Percentiles rank a stretch among this genome's conserved stretches.
Evolutionary conservation across 1,284 basidiomycete species (phyloP).

Genomic region (Moesziomyces antarcticus): DNA sequence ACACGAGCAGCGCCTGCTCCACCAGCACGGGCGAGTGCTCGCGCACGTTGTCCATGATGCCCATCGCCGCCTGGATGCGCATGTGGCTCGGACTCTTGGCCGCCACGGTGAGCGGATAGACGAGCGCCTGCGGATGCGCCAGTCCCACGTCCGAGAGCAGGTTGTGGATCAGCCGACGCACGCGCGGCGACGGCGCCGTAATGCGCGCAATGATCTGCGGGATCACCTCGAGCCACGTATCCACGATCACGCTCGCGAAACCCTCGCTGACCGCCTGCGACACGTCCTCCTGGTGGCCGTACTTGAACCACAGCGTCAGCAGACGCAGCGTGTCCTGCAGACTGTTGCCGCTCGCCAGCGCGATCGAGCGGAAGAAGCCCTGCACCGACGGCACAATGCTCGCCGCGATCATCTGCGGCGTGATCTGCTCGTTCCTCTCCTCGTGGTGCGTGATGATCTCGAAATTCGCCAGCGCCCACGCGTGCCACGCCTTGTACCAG

Average conservation of each 20-base stretch:
- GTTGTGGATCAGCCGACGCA: conserved; percentile 88
- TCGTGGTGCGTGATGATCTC: conserved; percentile 78
- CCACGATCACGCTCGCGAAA: conserved; percentile 89
- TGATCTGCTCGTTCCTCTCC: conserved; percentile 75
- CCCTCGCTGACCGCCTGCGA: conserved; percentile 89
- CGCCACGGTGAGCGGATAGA: conserved; percentile 97
- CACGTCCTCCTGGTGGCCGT: conserved; percentile 89
- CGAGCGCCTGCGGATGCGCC: conserved; percentile 95
- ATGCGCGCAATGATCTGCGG: conserved; percentile 99
- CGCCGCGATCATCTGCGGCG: conserved; percentile 78
- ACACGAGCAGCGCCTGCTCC: conserved; percentile 90
- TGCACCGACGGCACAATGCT: conserved; percentile 96
- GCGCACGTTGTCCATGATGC: conserved; percentile 92
- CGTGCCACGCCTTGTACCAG: conserved; percentile 99
- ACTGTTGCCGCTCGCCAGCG: conserved; percentile 84
- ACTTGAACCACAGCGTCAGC: conserved; percentile 98
- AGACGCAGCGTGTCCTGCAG: conserved; percentile 94
- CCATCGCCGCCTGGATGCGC: conserved; percentile 84
- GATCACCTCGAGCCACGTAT: conserved; percentile 98
- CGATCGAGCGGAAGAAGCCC: conserved; percentile 94
- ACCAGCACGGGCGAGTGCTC: conserved; percentile 91
- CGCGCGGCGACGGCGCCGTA: conserved; percentile 88
- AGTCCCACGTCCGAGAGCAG: conserved; percentile 92
- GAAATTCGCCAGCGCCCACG: conserved; percentile 96
- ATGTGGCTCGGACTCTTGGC: conserved; percentile 90